Evolutionary conservation across 2,329 filamentous ascomycete species (phyloP).

Genomic region (Colletotrichum liaoningense): DNA sequence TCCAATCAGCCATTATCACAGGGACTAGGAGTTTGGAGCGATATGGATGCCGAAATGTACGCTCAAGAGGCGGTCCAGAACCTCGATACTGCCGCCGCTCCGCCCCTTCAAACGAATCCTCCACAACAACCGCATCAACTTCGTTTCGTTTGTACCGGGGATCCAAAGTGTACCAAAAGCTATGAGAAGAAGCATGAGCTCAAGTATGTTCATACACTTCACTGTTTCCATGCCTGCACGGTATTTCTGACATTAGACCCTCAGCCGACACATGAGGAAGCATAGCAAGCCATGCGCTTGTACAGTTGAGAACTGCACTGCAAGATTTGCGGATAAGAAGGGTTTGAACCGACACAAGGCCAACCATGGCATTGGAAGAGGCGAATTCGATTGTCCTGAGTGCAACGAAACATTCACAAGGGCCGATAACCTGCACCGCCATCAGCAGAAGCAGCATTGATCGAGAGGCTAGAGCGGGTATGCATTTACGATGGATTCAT

Average conservation of each 20-base stretch:
- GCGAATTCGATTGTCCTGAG: not conserved
- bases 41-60: not conserved
- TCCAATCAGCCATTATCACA: not conserved
- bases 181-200: not conserved
- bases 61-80: not conserved
- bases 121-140: not conserved
- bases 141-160: not conserved
- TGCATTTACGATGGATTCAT: not conserved
- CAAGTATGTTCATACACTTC: not conserved
- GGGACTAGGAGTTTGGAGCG: not conserved
- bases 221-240: not conserved
- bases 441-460: not conserved
- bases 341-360: not conserved
- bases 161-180: not conserved
- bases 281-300: not conserved
- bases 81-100: not conserved
- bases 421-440: not conserved
- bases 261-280: not conserved
- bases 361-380: not conserved
- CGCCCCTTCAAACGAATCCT: not conserved
- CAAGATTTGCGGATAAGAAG: not conserved
- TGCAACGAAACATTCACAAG: not conserved
- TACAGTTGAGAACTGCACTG: not conserved
- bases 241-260: not conserved
- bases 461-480: not conserved